Evolutionary conservation across 129 eudicot genomes (phyloP).

Genomic region (Logfia minima): DNA sequence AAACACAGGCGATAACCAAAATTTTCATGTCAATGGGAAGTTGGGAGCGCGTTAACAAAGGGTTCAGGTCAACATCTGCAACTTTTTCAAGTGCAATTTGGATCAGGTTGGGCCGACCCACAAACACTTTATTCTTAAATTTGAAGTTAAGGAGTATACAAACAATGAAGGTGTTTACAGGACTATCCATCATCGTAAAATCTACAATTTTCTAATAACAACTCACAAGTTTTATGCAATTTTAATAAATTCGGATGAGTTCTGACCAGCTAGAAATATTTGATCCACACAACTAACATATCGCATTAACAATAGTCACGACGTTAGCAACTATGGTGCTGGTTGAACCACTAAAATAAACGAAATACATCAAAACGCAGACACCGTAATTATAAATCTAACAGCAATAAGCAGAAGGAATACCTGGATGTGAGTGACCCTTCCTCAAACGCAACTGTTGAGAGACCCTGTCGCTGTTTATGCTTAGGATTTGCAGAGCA

Average conservation of each 20-base stretch:
- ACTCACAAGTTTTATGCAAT: not conserved
- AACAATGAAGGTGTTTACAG: not conserved
- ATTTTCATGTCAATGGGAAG: not conserved
- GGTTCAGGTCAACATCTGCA: not conserved
- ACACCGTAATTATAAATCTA: not conserved
- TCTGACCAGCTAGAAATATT: not conserved
- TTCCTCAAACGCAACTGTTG: conserved; percentile 34
- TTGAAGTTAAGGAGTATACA: no score
- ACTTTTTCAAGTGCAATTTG: not conserved
- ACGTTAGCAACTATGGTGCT: not conserved
- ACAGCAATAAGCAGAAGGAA: not conserved
- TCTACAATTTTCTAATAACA: no score
- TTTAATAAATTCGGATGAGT: not conserved
- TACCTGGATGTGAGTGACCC: conserved; percentile 41
- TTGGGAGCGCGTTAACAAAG: not conserved
- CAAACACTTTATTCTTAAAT: not conserved
- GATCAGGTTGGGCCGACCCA: not conserved
- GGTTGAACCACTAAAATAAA: not conserved
- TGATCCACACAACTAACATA: not conserved
- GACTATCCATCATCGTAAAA: not conserved
- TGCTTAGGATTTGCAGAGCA: conserved; percentile 50
- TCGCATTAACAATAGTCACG: not conserved
- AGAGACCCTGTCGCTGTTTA: conserved; percentile 45
- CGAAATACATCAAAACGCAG: conserved; percentile 2
- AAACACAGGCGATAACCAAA: not conserved